Percentiles rank a stretch among this genome's conserved stretches.
Conservation (phyloP, 495 filamentous ascomycete genomes). For the Haplographium delicatum region DNA sequence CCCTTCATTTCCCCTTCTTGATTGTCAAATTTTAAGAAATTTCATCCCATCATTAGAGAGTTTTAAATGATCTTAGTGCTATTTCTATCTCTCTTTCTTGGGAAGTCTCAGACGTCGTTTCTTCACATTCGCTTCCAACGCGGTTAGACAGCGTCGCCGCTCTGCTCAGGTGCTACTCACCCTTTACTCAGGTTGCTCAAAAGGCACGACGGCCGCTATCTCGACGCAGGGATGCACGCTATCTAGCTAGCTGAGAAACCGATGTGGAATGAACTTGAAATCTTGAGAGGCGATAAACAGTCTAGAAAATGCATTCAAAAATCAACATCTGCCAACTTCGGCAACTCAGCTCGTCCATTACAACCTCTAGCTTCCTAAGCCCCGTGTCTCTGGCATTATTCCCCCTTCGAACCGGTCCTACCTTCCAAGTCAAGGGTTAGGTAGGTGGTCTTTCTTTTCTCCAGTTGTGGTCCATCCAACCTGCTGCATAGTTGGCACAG, state of each 20-base stretch:
- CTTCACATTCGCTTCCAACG: background rate
- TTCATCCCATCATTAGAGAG: too few species aligned
- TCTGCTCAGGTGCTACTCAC: too few species aligned
- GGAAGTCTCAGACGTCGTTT: background rate
- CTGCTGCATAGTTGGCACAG: conserved; percentile 5
- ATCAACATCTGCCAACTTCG: conserved; percentile 5
- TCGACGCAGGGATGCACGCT: too few species aligned
- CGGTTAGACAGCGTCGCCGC: background rate
- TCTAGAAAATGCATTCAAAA: conserved; percentile 15
- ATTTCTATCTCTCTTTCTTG: too few species aligned
- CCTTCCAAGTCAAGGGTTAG: background rate
- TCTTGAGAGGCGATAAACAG: conserved; percentile 8
- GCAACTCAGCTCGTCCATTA: conserved; percentile 8
- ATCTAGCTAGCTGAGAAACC: conserved; percentile 11
- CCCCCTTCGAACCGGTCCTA: conserved; percentile 3
- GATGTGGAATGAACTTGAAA: conserved; percentile 10
- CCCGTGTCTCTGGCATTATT: conserved; percentile 6
- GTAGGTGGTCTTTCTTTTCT: conserved; percentile 6
- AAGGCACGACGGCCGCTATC: too few species aligned
- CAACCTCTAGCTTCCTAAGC: conserved; percentile 6
- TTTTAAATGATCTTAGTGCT: too few species aligned
- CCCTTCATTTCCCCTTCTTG: too few species aligned
- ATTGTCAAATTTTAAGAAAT: too few species aligned
- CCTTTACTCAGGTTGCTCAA: background rate
- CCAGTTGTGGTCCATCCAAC: conserved; percentile 3